phyloP scores from a whole-genome alignment of 768 basidiomycete species.

The Kwoniella sp. region DNA sequence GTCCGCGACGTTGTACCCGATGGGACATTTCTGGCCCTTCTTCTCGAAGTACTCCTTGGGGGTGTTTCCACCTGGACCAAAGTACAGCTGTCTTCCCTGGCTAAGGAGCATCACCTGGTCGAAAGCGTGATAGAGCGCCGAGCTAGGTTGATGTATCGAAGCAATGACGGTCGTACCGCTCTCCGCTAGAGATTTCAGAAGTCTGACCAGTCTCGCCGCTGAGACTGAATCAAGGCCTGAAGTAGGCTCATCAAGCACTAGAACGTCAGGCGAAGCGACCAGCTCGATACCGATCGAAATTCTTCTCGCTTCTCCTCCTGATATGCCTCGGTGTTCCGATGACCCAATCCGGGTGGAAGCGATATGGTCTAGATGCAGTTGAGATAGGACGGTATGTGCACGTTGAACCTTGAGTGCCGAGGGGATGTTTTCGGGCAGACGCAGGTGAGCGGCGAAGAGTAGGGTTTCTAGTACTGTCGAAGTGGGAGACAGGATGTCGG shows the following conservation, averaged over 20 bases:
- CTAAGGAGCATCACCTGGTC: slow-evolving; percentile 76
- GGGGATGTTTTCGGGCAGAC: slow-evolving; percentile 65
- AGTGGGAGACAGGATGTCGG: slow-evolving; percentile 76
- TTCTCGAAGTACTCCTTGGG: slow-evolving; percentile 70
- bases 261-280: slow-evolving; percentile 77
- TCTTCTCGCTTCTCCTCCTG: slow-evolving; percentile 86
- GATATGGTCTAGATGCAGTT: slow-evolving; percentile 73
- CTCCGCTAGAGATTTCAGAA: slow-evolving; percentile 74
- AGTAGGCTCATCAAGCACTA: slow-evolving; percentile 83
- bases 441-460: slow-evolving; percentile 79
- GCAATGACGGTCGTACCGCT: slow-evolving; percentile 72
- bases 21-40: slow-evolving; percentile 63
- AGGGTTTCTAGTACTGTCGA: slow-evolving; percentile 81
- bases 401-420: slow-evolving; percentile 47
- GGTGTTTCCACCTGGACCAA: slow-evolving; percentile 70
- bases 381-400: slow-evolving; percentile 69
- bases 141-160: slow-evolving; percentile 85
- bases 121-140: slow-evolving; percentile 81
- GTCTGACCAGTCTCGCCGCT: slow-evolving; percentile 74
- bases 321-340: slow-evolving; percentile 76
- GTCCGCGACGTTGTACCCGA: slow-evolving; percentile 90
- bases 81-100: slow-evolving; percentile 72
- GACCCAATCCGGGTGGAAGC: slow-evolving; percentile 74
- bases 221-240: slow-evolving; percentile 82
- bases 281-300: slow-evolving; percentile 89